phyloP scores from a whole-genome alignment of 2,329 filamentous ascomycete genomes.

The Sphaerulina musiva region DNA sequence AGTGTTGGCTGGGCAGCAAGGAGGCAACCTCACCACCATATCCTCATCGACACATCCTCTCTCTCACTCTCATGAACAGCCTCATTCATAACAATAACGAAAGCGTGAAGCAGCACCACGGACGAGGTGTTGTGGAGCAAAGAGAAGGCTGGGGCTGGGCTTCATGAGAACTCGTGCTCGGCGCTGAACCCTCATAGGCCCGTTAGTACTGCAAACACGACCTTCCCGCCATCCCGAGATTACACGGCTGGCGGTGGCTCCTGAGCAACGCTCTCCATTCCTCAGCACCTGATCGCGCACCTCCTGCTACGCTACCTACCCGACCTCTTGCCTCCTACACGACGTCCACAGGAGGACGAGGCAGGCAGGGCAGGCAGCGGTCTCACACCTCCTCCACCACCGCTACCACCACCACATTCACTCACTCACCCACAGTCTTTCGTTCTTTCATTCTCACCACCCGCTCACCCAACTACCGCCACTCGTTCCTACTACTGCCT shows the following conservation, averaged over 20 bases:
- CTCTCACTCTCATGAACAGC: background rate
- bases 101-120: background rate
- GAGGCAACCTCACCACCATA: background rate
- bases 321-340: background rate
- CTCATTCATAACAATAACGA: background rate
- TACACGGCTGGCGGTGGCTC: background rate
- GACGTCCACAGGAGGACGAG: background rate
- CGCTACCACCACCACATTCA: background rate
- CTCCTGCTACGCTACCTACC: background rate
- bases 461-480: background rate
- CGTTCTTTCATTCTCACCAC: conserved; percentile 2
- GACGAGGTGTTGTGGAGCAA: background rate
- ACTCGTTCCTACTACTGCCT: background rate
- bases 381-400: background rate
- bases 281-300: background rate
- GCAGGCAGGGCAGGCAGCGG: background rate
- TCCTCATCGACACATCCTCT: background rate
- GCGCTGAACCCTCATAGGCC: too few species aligned
- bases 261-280: background rate
- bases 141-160: background rate
- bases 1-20: background rate
- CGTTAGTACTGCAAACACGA: too few species aligned
- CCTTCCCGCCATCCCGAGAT: background rate
- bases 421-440: conserved; percentile 11
- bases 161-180: background rate